Evolutionary conservation across 495 filamentous ascomycete genomes (phyloP), one percentile per base, ranked within the genome.

Genomic region (Neurospora sp.): DNA sequence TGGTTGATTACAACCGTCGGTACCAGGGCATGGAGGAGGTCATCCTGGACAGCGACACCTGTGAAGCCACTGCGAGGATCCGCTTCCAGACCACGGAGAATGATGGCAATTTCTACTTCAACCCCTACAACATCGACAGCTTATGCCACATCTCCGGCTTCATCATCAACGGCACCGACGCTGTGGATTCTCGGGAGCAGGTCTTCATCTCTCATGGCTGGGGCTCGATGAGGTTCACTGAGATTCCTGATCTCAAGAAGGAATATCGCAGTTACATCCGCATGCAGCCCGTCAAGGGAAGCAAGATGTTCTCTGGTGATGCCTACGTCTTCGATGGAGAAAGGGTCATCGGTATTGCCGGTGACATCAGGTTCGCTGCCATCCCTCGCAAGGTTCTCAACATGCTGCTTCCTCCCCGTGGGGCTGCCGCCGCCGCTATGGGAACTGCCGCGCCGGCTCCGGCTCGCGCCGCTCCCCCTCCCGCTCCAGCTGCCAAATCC

Each of bases 161-260:
- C 81, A 90, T 91, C 74, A 90, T 93, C 83, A 94, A 94, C 77
- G 92, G 88, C 16, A 93, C 89, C 72, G 92, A 93, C 77, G 87
- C 86, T 31, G 86, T 90, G 4, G 90, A 94, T 75, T 90, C 89
- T 0, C 88, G 89, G 73, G 88, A 92, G 72, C 84, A 89, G 62
- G 90, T 93, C 39, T 95, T 89, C 78, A 89, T 94, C 72, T 92
- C 90, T 54, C 93, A 94, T 76, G 91, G 92, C n/a, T 92, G 92
- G 90, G 89, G 92, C 74, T 90, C 88, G 0, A 87, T 94, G 84
- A 86, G 89, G 18, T 89, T 94, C 73, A 85, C 90, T 73, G 89
- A 91, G 76, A 85, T 88, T 42, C 86, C 94, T 20, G 82, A 85
- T 27, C 83, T 86, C 0, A 84, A 83, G 39, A 90, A 92, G 82